Base-by-base conservation (phyloP, 768 basidiomycete species). In the Agrocybe pediades region DNA sequence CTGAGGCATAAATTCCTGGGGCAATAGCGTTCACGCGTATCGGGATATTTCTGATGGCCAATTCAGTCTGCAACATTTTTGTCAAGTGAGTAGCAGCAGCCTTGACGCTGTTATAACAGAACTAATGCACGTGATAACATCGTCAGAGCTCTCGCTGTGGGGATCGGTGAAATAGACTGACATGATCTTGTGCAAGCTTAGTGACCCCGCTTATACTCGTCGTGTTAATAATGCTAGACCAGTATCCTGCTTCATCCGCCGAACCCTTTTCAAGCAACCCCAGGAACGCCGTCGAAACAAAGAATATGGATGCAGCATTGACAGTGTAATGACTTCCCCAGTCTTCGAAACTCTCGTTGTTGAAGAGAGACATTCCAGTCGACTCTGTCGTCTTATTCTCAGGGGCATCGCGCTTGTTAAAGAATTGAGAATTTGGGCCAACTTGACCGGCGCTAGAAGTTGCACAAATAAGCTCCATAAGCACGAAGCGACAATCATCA, bases 91-190 rank as follows among this genome's bases (percentile, higher is more conserved):
- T 79, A 5, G 83, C 84, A 2, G 88, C 91, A 0, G 87, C 88
- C 66, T 92, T 92, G 6, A 87, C 75, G 60, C 86, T 88, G 67
- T 92, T 92, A 68, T 92, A 92, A 24, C 80, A 82, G 64, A 92
- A 92, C 90, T 92, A 17, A n/a, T n/a, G n/a, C n/a, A n/a, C n/a
- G 19, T 17, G 33, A n/a, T 15, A 16, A 9, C 19, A 29, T 41
- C 19, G 15, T 57, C 9, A 48, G 33, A 17, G 17, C 33, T 24
- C 16, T 9, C 9, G 19, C 11, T 17, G 13, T 25, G 26, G 19
- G 11, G 17, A 30, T 21, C 6, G 40, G 19, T 24, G 26, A 26
- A 24, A 36, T 13, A 43, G 41, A 69, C 86, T n/a, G 68, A 91
- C 90, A 62, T 92, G 90, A 55, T 85, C 79, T 66, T 92, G 90